These are phyloP conservation scores for Parmales sp. DNA, from an alignment of 108 stramenopile species.

Conservation along the genomic window DNA sequence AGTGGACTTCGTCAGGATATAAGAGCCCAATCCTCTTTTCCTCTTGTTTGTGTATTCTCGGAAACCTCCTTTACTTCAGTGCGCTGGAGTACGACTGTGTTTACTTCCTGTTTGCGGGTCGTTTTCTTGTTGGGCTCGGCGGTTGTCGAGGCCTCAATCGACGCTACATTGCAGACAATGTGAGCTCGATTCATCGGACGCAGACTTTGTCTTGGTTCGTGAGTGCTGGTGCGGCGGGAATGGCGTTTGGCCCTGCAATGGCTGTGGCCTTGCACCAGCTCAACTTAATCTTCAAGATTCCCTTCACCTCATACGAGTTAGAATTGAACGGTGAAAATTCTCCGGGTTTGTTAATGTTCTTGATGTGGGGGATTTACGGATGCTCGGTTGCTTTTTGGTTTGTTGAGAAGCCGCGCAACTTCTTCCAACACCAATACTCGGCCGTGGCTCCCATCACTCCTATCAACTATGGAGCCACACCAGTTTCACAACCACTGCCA, in stretches of 20 bases:
- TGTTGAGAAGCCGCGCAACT: too few species aligned
- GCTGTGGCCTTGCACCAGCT: constrained; percentile 49
- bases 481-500: too few species aligned
- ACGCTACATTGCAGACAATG: constrained; percentile 82
- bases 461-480: too few species aligned
- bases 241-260: constrained; percentile 72
- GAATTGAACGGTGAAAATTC: constrained; percentile 62
- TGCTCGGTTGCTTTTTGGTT: too few species aligned
- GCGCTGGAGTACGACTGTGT: constrained; percentile 63
- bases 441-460: too few species aligned
- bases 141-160: constrained; percentile 74
- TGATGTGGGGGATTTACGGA: constrained; percentile 54
- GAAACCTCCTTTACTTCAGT: constrained; percentile 73
- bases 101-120: constrained; percentile 66
- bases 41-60: constrained; percentile 45
- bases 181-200: constrained; percentile 55
- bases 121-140: constrained; percentile 78
- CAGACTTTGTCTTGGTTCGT: constrained; percentile 75
- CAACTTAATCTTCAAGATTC: constrained; percentile 30
- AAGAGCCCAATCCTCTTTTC: constrained; percentile 69
- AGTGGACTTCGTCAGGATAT: constrained; percentile 80
- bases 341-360: constrained; percentile 65
- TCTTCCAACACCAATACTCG: too few species aligned
- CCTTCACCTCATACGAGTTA: constrained; percentile 9
- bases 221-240: constrained; percentile 65